Conservation (phyloP, 2,329 filamentous ascomycete species). For the Neonectria ditissima region DNA sequence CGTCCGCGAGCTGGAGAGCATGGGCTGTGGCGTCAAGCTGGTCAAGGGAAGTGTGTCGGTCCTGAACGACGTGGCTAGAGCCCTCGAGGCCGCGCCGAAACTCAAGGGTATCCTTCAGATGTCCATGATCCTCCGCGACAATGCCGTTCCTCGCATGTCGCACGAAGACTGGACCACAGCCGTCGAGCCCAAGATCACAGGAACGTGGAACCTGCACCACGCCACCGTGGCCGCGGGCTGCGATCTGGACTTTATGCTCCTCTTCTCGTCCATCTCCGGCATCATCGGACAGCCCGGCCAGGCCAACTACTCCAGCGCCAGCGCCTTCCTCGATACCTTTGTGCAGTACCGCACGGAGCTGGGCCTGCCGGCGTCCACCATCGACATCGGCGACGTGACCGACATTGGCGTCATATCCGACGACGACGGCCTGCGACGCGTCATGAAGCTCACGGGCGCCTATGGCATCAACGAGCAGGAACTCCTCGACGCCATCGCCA, state of each 20-base stretch:
- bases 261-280: conserved; percentile 51
- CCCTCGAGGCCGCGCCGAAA: conserved; percentile 14
- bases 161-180: conserved; percentile 46
- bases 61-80: conserved; percentile 43
- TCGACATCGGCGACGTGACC: conserved; percentile 54
- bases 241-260: conserved; percentile 53
- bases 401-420: conserved; percentile 57
- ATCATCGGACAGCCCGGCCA: conserved; percentile 53
- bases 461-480: too few relatives aligned
- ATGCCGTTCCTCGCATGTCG: conserved; percentile 49
- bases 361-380: conserved; percentile 51
- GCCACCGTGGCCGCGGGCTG: conserved; percentile 45
- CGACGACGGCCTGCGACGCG: conserved; percentile 41
- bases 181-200: conserved; percentile 49
- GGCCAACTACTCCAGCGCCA: conserved; percentile 57
- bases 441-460: too few relatives aligned
- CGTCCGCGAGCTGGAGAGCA: conserved; percentile 43
- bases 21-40: conserved; percentile 43
- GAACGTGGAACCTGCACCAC: conserved; percentile 53
- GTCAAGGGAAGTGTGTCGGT: conserved; percentile 50
- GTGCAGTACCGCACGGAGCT: conserved; percentile 50
- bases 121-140: conserved; percentile 51
- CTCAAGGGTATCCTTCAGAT: conserved; percentile 57
- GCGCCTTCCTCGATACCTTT: conserved; percentile 56
- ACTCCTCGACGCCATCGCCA: conserved; percentile 24